Percentiles rank a stretch among this genome's conserved stretches.
phyloP scores from a whole-genome alignment of 1,284 basidiomycete genomes.

The Coniferiporia sulphurascens region DNA sequence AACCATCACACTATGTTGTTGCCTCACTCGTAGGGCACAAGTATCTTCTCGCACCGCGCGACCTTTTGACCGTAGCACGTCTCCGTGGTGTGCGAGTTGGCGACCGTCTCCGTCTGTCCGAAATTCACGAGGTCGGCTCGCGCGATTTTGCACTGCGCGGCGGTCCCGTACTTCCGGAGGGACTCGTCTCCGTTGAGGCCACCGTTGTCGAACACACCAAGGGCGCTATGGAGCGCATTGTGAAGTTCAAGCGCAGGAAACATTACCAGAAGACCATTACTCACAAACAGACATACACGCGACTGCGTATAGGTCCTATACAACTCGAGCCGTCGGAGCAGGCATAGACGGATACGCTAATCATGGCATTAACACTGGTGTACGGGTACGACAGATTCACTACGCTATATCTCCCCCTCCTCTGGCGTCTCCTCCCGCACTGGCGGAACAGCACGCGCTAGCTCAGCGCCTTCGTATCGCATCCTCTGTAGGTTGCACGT shows the following conservation, averaged over 20 bases:
- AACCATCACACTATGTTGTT: slow-evolving; percentile 84
- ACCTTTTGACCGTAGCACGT: slow-evolving; percentile 89
- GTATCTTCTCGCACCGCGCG: slow-evolving; percentile 85
- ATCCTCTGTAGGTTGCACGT: slow-evolving; percentile 38
- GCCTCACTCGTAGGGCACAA: slow-evolving; percentile 85
- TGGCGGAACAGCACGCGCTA: slow-evolving; percentile 33
- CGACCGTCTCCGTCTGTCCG: slow-evolving; percentile 77
- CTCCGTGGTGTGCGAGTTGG: slow-evolving; percentile 81
- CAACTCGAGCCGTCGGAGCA: slow-evolving; percentile 27
- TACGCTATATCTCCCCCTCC: slow-evolving; percentile 66
- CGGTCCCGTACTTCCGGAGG: slow-evolving; percentile 54
- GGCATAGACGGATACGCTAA: slow-evolving; percentile 23
- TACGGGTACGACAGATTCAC: background rate
- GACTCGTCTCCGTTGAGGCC: slow-evolving; percentile 70
- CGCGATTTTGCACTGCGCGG: slow-evolving; percentile 91
- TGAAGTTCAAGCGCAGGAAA: slow-evolving; percentile 98
- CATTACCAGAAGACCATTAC: slow-evolving; percentile 81
- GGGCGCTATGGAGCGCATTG: slow-evolving; percentile 82
- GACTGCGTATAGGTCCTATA: slow-evolving; percentile 78
- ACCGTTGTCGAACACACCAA: slow-evolving; percentile 97
- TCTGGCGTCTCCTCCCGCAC: slow-evolving; percentile 64
- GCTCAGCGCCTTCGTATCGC: slow-evolving; percentile 40
- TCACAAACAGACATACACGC: slow-evolving; percentile 92
- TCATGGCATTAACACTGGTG: background rate
- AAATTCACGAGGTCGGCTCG: slow-evolving; percentile 92